These are phyloP conservation scores for Epichloe elymi DNA, from an alignment of 2,329 filamentous ascomycete genomes.

Conservation along the genomic window DNA sequence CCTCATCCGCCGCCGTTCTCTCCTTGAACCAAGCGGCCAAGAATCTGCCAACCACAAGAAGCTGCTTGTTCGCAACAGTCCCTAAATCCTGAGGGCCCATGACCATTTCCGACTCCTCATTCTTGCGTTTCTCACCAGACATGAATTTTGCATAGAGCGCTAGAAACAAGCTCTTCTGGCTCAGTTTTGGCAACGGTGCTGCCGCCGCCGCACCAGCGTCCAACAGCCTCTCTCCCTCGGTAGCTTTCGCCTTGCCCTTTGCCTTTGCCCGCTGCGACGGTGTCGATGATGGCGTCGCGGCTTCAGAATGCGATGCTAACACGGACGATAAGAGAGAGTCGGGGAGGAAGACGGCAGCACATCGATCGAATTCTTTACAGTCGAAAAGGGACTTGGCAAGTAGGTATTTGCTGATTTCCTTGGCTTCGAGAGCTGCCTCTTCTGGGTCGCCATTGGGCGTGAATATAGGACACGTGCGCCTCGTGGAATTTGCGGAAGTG, in stretches of 20 bases:
- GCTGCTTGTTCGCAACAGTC: constrained; percentile 71
- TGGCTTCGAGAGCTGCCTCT: constrained; percentile 64
- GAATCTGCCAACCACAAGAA: constrained; percentile 60
- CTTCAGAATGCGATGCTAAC: constrained; percentile 34
- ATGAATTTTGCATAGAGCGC: constrained; percentile 87
- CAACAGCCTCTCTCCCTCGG: constrained; percentile 10
- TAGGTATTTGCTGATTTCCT: constrained; percentile 71
- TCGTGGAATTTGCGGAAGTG: constrained; percentile 12
- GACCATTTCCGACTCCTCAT: constrained; percentile 95
- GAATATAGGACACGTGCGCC: constrained; percentile 34
- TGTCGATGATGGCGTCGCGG: constrained; percentile 13
- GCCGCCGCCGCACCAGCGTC: constrained; percentile 1
- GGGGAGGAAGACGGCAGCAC: constrained; percentile 79
- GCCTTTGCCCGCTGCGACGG: constrained; percentile 41
- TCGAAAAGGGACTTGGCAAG: constrained; percentile 92
- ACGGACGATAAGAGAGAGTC: constrained; percentile 60
- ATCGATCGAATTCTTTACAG: constrained; percentile 88
- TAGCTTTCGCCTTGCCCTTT: constrained; percentile 44
- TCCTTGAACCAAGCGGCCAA: constrained; percentile 72
- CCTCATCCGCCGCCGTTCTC: constrained; percentile 42
- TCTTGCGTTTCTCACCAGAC: constrained; percentile 87
- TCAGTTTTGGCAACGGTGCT: constrained; percentile 43
- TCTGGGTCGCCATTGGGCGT: constrained; percentile 50
- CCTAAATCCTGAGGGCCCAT: constrained; percentile 86
- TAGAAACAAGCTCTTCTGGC: constrained; percentile 85